phyloP scores from a whole-genome alignment of 2,329 filamentous ascomycete species.

The Hirsutella rhossiliensis region DNA sequence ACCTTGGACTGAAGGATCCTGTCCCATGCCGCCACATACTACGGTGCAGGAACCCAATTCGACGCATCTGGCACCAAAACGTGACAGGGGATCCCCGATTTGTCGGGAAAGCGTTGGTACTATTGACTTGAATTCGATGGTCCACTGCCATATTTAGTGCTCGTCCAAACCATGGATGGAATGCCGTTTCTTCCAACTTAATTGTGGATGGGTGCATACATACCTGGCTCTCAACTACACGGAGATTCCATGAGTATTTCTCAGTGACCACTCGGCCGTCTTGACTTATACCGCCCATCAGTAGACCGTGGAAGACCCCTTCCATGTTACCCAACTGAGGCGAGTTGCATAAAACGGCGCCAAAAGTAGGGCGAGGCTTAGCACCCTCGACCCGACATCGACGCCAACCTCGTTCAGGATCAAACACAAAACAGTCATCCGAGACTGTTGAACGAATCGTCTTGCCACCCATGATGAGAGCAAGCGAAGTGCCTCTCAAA shows the following conservation, averaged over 20 bases:
- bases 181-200: not conserved
- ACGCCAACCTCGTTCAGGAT: constrained; percentile 33
- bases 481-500: constrained; percentile 33
- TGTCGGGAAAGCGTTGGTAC: not conserved
- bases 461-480: constrained; percentile 53
- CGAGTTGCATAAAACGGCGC: constrained; percentile 25
- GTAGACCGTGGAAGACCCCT: constrained; percentile 40
- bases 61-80: constrained; percentile 19
- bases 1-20: constrained; percentile 13
- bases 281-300: constrained; percentile 59
- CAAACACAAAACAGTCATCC: constrained; percentile 41
- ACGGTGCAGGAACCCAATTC: constrained; percentile 9
- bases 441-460: constrained; percentile 33
- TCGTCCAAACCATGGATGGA: not conserved
- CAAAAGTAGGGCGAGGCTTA: constrained; percentile 27
- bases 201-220: constrained; percentile 5
- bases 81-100: constrained; percentile 9
- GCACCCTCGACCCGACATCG: constrained; percentile 25
- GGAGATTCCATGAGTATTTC: constrained; percentile 52
- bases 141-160: constrained; percentile 8
- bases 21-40: constrained; percentile 22
- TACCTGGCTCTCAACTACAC: constrained; percentile 25
- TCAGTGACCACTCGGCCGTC: constrained; percentile 52
- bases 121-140: constrained; percentile 12
- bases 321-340: constrained; percentile 9